These are phyloP conservation scores for Allium cepa DNA, from an alignment of 106 monocot species.

Conservation along the genomic window DNA sequence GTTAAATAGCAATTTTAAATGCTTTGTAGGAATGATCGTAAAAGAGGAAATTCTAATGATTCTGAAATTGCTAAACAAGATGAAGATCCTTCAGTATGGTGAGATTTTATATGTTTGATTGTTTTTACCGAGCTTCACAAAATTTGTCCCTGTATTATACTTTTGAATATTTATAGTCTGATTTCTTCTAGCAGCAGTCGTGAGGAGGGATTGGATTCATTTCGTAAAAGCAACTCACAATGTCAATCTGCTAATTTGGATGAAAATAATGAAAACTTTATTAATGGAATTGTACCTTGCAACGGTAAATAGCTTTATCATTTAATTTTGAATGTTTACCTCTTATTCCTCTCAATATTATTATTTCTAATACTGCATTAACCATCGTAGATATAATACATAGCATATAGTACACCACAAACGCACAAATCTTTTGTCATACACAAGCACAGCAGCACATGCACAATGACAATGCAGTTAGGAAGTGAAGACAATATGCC, in stretches of 20 bases:
- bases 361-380: no score
- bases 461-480: no score
- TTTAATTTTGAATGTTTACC: background rate
- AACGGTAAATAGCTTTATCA: background rate
- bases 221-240: constrained; percentile 1
- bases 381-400: no score
- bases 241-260: background rate
- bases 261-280: constrained; percentile 1
- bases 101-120: background rate
- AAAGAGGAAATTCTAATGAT: constrained; percentile 1
- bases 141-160: no score
- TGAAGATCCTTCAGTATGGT: background rate
- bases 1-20: background rate
- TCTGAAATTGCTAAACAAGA: constrained; percentile 7
- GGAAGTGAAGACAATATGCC: no score
- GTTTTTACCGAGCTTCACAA: background rate
- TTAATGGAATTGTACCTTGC: background rate
- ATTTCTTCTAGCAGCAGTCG: constrained; percentile 15
- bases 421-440: no score
- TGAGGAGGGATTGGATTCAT: constrained; percentile 3
- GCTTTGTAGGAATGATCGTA: constrained; percentile 2
- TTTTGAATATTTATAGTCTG: background rate
- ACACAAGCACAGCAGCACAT: no score
- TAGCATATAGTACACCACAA: no score
- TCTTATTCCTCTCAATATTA: no score